Conservation (phyloP, 176 grass and related monocot genomes). For the Tuctoria greenei region DNA sequence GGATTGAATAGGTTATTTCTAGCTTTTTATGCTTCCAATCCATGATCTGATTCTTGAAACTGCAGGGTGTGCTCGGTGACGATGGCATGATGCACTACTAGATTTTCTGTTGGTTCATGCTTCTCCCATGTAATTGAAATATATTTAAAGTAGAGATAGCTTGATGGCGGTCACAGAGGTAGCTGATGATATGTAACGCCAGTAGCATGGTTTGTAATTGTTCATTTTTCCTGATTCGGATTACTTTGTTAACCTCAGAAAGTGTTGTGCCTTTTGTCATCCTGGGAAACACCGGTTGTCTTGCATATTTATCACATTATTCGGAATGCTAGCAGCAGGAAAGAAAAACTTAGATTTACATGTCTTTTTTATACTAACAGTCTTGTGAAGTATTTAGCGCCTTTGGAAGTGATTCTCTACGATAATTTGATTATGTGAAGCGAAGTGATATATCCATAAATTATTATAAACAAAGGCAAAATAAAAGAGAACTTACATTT, state of each 20-base stretch:
- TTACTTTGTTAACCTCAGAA: slow-evolving; percentile 24
- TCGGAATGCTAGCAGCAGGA: neutral
- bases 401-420: too few relatives aligned
- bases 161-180: slow-evolving; percentile 45
- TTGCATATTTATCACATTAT: neutral
- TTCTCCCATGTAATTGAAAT: slow-evolving; percentile 52
- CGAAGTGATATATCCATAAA: too few relatives aligned
- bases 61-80: slow-evolving; percentile 31
- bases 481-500: too few relatives aligned
- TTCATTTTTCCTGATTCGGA: slow-evolving; percentile 22
- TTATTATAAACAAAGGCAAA: too few relatives aligned
- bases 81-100: slow-evolving; percentile 40
- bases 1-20: slow-evolving; percentile 39
- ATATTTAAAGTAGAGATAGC: slow-evolving; percentile 51
- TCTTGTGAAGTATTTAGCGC: neutral
- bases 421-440: too few relatives aligned
- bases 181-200: slow-evolving; percentile 43
- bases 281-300: neutral
- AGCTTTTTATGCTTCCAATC: slow-evolving; percentile 52
- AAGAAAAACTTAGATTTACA: neutral
- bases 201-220: slow-evolving; percentile 48
- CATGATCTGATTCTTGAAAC: slow-evolving; percentile 51
- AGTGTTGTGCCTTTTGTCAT: slow-evolving; percentile 22
- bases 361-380: neutral
- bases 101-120: slow-evolving; percentile 33